Evolutionary conservation across 75 land plant species (phyloP).

Genomic region (Larix kaempferi): DNA sequence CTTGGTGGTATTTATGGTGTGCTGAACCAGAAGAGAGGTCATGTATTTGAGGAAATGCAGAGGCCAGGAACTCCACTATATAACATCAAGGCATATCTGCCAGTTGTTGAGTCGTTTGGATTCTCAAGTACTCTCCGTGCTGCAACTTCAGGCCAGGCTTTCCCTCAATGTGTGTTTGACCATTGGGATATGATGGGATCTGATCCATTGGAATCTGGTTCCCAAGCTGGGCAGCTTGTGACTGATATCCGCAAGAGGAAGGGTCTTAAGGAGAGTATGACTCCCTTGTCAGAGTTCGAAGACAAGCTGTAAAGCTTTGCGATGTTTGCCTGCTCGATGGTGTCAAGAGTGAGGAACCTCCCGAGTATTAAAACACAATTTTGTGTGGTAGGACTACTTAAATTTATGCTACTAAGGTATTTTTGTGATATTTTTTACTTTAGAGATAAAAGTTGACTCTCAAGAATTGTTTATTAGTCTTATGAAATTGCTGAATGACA

Average conservation of each 20-base stretch:
- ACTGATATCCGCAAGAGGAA: slow-evolving; percentile 58
- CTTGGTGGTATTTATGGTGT: slow-evolving; percentile 61
- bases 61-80: slow-evolving; percentile 73
- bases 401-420: no score
- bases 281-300: slow-evolving; percentile 54
- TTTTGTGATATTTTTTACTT: no score
- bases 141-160: slow-evolving; percentile 77
- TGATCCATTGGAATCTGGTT: slow-evolving; percentile 30
- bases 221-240: slow-evolving; percentile 33
- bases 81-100: slow-evolving; percentile 79
- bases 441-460: no score
- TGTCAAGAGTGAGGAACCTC: no score
- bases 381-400: no score
- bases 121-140: slow-evolving; percentile 59
- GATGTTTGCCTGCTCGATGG: no score
- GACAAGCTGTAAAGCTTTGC: slow-evolving; percentile 27
- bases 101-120: slow-evolving; percentile 71
- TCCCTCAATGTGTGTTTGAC: slow-evolving; percentile 78
- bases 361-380: no score
- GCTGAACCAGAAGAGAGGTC: slow-evolving; percentile 65
- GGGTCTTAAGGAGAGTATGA: slow-evolving; percentile 65
- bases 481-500: no score
- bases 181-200: slow-evolving; percentile 56
- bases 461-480: no score
- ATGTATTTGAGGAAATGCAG: slow-evolving; percentile 76